Conservation (phyloP, 2,329 filamentous ascomycete species). For the Magnaporthiopsis incrustans region DNA sequence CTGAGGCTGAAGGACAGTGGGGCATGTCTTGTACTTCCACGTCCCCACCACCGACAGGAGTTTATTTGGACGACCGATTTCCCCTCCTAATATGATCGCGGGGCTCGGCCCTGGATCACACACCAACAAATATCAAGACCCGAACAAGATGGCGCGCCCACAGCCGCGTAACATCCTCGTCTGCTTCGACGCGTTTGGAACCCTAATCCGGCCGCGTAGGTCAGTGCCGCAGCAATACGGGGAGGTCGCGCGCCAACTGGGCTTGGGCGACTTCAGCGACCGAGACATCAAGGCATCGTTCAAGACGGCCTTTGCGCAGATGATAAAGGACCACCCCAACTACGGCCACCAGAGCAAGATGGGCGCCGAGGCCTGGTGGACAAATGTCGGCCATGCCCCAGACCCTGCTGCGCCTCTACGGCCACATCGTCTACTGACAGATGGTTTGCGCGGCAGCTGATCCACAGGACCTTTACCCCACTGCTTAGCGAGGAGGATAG, state of each 20-base stretch:
- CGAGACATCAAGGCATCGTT: constrained; percentile 29
- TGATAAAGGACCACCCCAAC: constrained; percentile 43
- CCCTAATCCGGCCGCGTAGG: constrained; percentile 45
- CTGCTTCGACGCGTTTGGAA: constrained; percentile 60
- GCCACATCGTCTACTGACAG: background rate
- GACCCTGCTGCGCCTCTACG: background rate
- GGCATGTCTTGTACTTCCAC: no score
- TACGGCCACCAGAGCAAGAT: constrained; percentile 47
- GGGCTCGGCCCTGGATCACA: background rate
- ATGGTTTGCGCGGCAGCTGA: constrained; percentile 32
- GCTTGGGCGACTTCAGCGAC: constrained; percentile 33
- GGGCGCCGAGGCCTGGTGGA: constrained; percentile 50
- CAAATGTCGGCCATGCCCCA: constrained; percentile 27
- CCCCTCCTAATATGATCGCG: no score
- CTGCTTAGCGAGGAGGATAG: constrained; percentile 19
- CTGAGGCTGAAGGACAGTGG: no score
- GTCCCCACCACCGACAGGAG: background rate
- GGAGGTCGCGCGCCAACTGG: constrained; percentile 40
- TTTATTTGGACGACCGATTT: background rate
- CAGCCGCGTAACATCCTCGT: constrained; percentile 38
- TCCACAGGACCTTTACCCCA: constrained; percentile 42
- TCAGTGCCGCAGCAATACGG: constrained; percentile 47
- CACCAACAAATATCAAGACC: background rate
- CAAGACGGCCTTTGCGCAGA: constrained; percentile 36
- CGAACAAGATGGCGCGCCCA: background rate